phyloP scores from a whole-genome alignment of 805 yeast species.

The Nakazawaea sp. region DNA sequence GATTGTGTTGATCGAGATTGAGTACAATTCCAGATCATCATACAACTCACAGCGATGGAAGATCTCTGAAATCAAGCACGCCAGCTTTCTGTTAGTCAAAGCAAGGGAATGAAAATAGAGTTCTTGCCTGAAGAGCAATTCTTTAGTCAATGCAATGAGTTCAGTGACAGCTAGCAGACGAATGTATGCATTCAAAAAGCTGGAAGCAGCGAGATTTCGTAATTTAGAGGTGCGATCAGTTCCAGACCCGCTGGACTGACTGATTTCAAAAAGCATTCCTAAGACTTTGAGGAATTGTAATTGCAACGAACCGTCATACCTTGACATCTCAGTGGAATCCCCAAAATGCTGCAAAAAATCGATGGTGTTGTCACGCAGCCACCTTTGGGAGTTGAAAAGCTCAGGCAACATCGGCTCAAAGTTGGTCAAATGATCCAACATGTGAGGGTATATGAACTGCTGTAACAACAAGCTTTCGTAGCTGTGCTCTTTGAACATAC shows the following conservation, averaged over 20 bases:
- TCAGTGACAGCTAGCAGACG: background rate
- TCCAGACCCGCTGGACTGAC: background rate
- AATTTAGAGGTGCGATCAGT: background rate
- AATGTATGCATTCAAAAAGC: slow-evolving; percentile 1
- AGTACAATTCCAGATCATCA: slow-evolving; percentile 12
- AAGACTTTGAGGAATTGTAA: slow-evolving; percentile 1
- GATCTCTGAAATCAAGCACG: slow-evolving; percentile 25
- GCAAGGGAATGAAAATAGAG: slow-evolving; percentile 19
- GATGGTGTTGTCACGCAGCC: slow-evolving; percentile 27
- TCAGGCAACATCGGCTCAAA: slow-evolving; percentile 16
- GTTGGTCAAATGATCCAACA: slow-evolving; percentile 21
- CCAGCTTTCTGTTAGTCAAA: slow-evolving; percentile 22
- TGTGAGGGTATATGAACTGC: slow-evolving; percentile 20
- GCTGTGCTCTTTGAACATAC: background rate
- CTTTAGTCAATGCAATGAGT: slow-evolving; percentile 11
- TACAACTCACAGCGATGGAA: slow-evolving; percentile 13
- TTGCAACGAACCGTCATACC: background rate
- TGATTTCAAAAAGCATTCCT: background rate
- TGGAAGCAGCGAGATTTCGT: background rate
- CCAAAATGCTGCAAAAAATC: slow-evolving; percentile 4
- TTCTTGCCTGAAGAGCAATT: slow-evolving; percentile 24
- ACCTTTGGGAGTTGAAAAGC: slow-evolving; percentile 19
- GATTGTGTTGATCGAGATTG: slow-evolving; percentile 22
- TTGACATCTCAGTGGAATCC: background rate
- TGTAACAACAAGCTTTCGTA: background rate